Conservation (phyloP, 73 alveolate species). For the Tetrahymena elliotti region DNA sequence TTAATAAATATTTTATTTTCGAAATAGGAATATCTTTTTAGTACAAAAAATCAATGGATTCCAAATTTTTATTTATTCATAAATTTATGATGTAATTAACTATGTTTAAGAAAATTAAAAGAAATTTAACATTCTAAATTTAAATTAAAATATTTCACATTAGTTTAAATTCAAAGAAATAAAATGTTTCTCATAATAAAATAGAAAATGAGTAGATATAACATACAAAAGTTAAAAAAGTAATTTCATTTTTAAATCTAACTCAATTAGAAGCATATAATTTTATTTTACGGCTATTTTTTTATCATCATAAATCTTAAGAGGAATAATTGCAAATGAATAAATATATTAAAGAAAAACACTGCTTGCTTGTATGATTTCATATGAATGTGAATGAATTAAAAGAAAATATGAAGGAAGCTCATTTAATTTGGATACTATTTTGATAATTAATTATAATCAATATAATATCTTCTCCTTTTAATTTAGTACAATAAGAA, state of each 20-base stretch:
- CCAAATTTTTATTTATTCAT: no score
- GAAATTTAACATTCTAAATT: no score
- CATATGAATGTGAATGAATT: neutral
- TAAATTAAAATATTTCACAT: no score
- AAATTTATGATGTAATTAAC: no score
- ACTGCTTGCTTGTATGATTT: neutral
- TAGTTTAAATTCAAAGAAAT: no score
- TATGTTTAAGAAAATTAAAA: no score
- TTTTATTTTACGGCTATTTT: neutral
- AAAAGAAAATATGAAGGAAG: neutral
- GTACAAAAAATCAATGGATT: no score
- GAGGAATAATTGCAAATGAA: neutral
- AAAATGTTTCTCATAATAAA: no score
- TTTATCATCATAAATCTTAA: neutral
- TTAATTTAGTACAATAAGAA: neutral
- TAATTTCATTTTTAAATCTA: neutral
- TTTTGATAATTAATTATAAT: neutral
- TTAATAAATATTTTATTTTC: no score
- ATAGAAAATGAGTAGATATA: neutral
- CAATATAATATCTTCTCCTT: neutral
- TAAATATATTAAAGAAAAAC: neutral
- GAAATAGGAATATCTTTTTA: no score
- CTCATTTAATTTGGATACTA: neutral
- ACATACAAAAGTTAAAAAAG: neutral
- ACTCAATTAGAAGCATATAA: neutral